Conservation (phyloP, 495 filamentous ascomycete genomes). For the Penicillium samsonianum region DNA sequence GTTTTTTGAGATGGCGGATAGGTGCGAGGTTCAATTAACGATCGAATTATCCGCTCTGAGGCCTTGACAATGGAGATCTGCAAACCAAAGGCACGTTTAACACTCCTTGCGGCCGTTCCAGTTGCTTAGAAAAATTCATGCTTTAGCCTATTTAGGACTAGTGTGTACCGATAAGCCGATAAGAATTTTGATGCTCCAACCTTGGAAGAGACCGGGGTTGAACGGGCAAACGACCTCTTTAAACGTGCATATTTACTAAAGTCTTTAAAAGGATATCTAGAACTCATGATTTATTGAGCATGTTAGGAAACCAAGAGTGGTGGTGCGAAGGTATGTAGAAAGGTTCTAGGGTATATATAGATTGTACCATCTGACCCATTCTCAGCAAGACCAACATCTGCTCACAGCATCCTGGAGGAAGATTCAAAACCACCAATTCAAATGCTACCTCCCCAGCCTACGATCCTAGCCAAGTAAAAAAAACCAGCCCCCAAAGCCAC, state of each 20-base stretch:
- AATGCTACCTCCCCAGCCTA: not conserved
- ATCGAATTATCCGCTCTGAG: conserved; percentile 2
- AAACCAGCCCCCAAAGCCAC: not conserved
- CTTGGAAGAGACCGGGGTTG: not conserved
- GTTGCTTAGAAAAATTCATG: conserved; percentile 30
- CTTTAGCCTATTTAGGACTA: conserved; percentile 25
- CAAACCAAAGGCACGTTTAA: conserved; percentile 12
- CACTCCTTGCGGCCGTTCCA: conserved; percentile 20
- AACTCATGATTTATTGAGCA: not conserved
- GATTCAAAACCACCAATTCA: not conserved
- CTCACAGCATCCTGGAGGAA: not conserved
- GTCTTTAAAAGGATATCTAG: not conserved
- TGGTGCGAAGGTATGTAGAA: not conserved
- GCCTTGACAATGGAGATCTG: conserved; percentile 9
- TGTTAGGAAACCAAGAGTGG: not conserved
- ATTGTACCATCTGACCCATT: not conserved
- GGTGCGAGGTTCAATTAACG: conserved; percentile 7
- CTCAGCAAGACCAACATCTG: not conserved
- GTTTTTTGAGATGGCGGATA: conserved; percentile 1
- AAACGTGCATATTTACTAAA: not conserved
- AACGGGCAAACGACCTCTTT: not conserved
- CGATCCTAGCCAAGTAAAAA: not conserved
- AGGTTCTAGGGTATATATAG: not conserved
- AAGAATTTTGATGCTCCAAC: conserved; percentile 17
- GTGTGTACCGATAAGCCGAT: conserved; percentile 27